Conservation (phyloP, 2,329 filamentous ascomycete genomes). For the Claviceps arundinis region DNA sequence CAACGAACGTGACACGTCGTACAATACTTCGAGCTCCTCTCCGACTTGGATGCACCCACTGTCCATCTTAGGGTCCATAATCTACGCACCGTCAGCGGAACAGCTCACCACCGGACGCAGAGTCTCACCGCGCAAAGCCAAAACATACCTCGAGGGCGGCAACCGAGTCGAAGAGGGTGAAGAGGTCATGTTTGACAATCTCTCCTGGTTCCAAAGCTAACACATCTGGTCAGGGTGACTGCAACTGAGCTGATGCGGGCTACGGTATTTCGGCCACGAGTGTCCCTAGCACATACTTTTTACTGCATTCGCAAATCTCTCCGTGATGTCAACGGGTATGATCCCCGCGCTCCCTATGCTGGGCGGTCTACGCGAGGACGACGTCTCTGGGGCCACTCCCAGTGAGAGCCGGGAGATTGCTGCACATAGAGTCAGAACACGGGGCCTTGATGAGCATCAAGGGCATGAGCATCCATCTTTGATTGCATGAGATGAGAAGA, state of each 20-base stretch:
- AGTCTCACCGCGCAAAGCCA: not conserved
- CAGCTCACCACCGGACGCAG: not conserved
- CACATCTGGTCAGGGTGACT: conserved; percentile 13
- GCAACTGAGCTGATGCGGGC: not conserved
- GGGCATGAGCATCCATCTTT: not conserved
- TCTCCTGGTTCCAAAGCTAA: conserved; percentile 66
- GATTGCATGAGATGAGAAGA: too few species aligned
- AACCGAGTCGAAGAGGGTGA: conserved; percentile 90
- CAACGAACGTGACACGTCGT: conserved; percentile 56
- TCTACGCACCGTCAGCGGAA: conserved; percentile 37
- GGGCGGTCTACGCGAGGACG: conserved; percentile 22
- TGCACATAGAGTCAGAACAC: conserved; percentile 17
- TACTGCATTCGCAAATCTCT: conserved; percentile 39
- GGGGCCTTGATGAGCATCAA: not conserved
- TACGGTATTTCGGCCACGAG: not conserved
- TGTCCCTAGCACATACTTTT: conserved; percentile 27
- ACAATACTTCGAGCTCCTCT: conserved; percentile 72
- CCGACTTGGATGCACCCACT: conserved; percentile 70
- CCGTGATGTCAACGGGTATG: conserved; percentile 44
- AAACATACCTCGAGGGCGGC: conserved; percentile 58
- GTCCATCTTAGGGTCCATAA: conserved; percentile 99
- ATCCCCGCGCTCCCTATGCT: conserved; percentile 34
- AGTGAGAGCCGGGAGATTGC: conserved; percentile 30
- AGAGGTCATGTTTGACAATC: conserved; percentile 84
- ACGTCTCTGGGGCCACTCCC: conserved; percentile 17